phyloP scores from a whole-genome alignment of 805 yeast species.

The Starmera amethionina region DNA sequence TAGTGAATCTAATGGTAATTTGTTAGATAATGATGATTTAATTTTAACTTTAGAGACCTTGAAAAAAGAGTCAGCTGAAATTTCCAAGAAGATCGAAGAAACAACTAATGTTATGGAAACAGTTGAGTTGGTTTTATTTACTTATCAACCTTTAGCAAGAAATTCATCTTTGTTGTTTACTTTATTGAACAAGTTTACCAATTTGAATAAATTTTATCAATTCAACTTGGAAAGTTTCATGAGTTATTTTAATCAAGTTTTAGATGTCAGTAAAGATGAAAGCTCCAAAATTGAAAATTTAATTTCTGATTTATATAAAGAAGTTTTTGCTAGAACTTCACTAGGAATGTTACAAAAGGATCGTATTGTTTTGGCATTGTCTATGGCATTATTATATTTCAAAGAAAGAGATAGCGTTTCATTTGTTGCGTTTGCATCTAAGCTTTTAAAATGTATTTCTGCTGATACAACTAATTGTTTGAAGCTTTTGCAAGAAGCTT shows the following conservation, averaged over 20 bases:
- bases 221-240: constrained; percentile 41
- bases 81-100: constrained; percentile 43
- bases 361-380: constrained; percentile 32
- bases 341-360: constrained; percentile 37
- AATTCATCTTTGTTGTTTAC: constrained; percentile 42
- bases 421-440: constrained; percentile 6
- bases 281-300: constrained; percentile 21
- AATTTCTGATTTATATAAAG: constrained; percentile 31
- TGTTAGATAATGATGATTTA: constrained; percentile 59
- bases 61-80: constrained; percentile 49
- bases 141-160: constrained; percentile 45
- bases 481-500: constrained; percentile 4
- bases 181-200: constrained; percentile 32
- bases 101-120: constrained; percentile 44
- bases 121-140: constrained; percentile 37
- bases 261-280: constrained; percentile 8
- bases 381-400: constrained; percentile 21
- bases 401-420: constrained; percentile 11
- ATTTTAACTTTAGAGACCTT: constrained; percentile 51
- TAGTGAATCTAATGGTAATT: constrained; percentile 44
- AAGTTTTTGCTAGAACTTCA: constrained; percentile 34
- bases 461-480: not conserved
- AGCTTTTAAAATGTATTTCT: constrained; percentile 1
- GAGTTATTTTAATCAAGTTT: constrained; percentile 23
- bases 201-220: constrained; percentile 44